Evolutionary conservation across 495 filamentous ascomycete genomes (phyloP), one percentile per base, ranked within the genome.

Genomic region (Annulohypoxylon maeteangense): DNA sequence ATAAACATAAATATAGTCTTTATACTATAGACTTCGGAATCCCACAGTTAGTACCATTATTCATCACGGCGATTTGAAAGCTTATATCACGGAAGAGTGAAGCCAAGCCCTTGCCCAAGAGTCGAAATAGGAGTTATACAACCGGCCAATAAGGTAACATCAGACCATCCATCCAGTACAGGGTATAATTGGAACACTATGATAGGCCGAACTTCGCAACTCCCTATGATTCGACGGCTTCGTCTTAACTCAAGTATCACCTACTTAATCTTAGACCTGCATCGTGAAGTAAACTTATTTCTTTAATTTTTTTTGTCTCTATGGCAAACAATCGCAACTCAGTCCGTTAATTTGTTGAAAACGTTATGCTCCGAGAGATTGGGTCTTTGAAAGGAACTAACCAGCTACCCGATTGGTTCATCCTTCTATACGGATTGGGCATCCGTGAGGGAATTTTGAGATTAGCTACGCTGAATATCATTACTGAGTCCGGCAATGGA

Each of bases 181-280:
- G 29, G 20, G 31, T n/a, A 45, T 58, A 40, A 48, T 50, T 42
- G 50, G 22, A 53, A 58, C 63, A 32, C 59, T 63, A 34, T 72
- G 69, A 72, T 72, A 72, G 69, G 69, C 51, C 40, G 47, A 51
- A 61, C 10, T 40, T 18, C 57, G 53, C 42, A 53, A 59, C 18
- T 70, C 14, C 20, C 55, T 66, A 22, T 14, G 48, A 62, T 32
- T 29, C 16, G 44, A 57, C 34, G 40, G 27, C 45, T 10, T 47
- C 25, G 32, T 56, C 44, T 36, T 54, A 23, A 14, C 27, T 22
- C 25, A 25, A 42, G 18, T 32, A 27, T 34, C 10, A 29, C 31
- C 5, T 55, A 29, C 31, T 1, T 55, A 32, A 36, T 18, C 5
- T 55, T 55, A 36, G 8, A 11, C 4, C 18, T 55, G n/a, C 20